A percentile compares a stretch with the other conserved stretches of the same genome.
These are phyloP conservation scores for Talaromyces stipitatus DNA, from an alignment of 495 filamentous ascomycete species.

Conservation along the genomic window DNA sequence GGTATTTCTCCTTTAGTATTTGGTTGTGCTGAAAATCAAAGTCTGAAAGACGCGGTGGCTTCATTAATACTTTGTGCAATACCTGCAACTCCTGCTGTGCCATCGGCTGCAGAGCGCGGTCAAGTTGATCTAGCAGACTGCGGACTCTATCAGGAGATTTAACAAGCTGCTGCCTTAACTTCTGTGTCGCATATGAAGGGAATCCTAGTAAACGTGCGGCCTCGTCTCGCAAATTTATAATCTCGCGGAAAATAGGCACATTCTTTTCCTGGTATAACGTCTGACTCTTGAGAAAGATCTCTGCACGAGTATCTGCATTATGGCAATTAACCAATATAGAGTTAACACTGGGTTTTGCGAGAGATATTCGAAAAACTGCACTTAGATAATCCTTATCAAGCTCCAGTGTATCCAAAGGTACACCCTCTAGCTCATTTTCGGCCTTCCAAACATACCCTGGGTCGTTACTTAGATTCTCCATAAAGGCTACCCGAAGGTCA, in stretches of 20 bases:
- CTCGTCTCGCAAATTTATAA: conserved; percentile 83
- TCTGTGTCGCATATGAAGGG: conserved; percentile 82
- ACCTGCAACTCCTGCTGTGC: conserved; percentile 62
- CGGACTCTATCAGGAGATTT: conserved; percentile 82
- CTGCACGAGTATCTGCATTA: conserved; percentile 52
- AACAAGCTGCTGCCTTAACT: conserved; percentile 94
- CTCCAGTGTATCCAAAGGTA: neutral
- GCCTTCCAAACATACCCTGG: neutral
- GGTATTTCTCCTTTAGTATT: conserved; percentile 85
- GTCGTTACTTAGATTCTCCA: neutral
- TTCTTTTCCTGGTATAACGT: conserved; percentile 79
- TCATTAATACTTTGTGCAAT: conserved; percentile 71
- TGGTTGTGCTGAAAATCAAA: conserved; percentile 76
- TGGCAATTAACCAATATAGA: conserved; percentile 43
- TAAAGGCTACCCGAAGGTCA: neutral
- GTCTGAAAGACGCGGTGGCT: conserved; percentile 81
- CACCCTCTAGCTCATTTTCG: neutral
- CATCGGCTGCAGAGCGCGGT: conserved; percentile 65
- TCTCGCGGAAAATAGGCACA: conserved; percentile 75
- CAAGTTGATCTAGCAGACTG: conserved; percentile 74
- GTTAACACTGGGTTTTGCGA: neutral
- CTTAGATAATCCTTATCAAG: neutral
- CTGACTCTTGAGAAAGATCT: conserved; percentile 54
- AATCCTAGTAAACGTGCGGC: conserved; percentile 86
- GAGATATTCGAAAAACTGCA: neutral